Base-by-base conservation (phyloP, 108 stramenopile species). In the Fragilaria radians region DNA sequence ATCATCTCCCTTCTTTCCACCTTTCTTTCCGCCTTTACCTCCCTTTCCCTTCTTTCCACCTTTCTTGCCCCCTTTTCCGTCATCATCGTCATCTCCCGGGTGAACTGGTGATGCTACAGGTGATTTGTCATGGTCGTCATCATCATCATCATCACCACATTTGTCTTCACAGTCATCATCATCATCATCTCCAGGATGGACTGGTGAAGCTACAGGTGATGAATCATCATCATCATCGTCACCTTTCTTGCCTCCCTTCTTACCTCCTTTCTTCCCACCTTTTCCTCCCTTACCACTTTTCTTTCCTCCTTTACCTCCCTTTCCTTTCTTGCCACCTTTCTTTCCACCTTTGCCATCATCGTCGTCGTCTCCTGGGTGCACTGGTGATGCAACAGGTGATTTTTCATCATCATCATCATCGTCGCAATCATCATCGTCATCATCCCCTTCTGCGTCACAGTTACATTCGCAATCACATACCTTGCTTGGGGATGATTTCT, bases 271-370 rank as follows among this genome's bases (percentile, higher is more conserved):
- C n/a, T n/a, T n/a, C n/a, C n/a, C n/a, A n/a, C n/a, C n/a, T n/a
- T n/a, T n/a, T n/a, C n/a, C n/a, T n/a, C n/a, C n/a, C n/a, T n/a
- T n/a, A n/a, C n/a, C n/a, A n/a, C n/a, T n/a, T n/a, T n/a, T n/a
- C n/a, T n/a, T n/a, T n/a, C n/a, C n/a, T n/a, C n/a, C 51, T 79
- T 77, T n/a, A 85, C 72, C 57, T 90, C 83, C 59, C 71, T 74
- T 27, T 46, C 28, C 22, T 18, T 42, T 36, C 19, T 31, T 19
- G 55, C 30, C 5, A 33, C 29, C 17, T 30, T 22, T 2, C 18
- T n/a, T n/a, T n/a, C n/a, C n/a, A n/a, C n/a, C n/a, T n/a, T n/a
- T n/a, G n/a, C n/a, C n/a, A n/a, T n/a, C 1, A 19, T 36, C 45
- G 28, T 45, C 66, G n/a, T n/a, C n/a, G n/a, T 63, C 11, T 69